These are phyloP conservation scores for Aspergillus candidus DNA, from an alignment of 2,329 filamentous ascomycete species.

Conservation along the genomic window DNA sequence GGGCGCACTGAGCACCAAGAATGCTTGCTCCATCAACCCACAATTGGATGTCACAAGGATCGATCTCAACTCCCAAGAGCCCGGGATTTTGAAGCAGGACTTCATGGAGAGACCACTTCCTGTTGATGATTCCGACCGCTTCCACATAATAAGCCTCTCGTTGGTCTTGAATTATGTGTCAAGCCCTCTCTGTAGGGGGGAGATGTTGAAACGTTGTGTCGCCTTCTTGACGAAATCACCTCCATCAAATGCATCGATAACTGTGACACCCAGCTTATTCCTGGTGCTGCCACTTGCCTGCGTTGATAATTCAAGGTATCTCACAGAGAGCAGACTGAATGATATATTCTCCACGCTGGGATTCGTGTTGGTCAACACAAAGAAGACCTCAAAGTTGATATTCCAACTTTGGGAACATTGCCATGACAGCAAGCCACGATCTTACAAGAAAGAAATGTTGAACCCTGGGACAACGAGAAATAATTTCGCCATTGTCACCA, in stretches of 20 bases:
- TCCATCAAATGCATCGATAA: conserved; percentile 14
- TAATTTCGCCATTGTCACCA: conserved; percentile 78
- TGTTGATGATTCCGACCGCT: conserved; percentile 52
- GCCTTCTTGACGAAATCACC: conserved; percentile 54
- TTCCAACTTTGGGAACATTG: conserved; percentile 77
- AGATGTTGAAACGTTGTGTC: conserved; percentile 75
- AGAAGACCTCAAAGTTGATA: conserved; percentile 73
- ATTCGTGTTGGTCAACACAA: conserved; percentile 59
- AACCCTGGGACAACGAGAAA: conserved; percentile 72
- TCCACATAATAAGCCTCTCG: conserved; percentile 87
- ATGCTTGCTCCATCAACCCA: conserved; percentile 70
- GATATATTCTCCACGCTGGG: conserved; percentile 73
- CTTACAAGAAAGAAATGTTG: conserved; percentile 68
- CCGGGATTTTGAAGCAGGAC: conserved; percentile 74
- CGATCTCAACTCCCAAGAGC: conserved; percentile 80
- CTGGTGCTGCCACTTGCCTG: conserved; percentile 86
- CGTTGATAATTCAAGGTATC: conserved; percentile 82
- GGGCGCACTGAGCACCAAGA: conserved; percentile 75
- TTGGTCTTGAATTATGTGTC: conserved; percentile 93
- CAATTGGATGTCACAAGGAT: conserved; percentile 73
- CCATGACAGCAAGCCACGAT: conserved; percentile 21
- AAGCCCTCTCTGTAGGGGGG: conserved; percentile 64
- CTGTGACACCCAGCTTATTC: conserved; percentile 58
- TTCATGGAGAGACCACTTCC: conserved; percentile 87
- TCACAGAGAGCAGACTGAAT: conserved; percentile 63